These are phyloP conservation scores for Cyclotella cryptica DNA, from an alignment of 108 stramenopile genomes.

Conservation along the genomic window DNA sequence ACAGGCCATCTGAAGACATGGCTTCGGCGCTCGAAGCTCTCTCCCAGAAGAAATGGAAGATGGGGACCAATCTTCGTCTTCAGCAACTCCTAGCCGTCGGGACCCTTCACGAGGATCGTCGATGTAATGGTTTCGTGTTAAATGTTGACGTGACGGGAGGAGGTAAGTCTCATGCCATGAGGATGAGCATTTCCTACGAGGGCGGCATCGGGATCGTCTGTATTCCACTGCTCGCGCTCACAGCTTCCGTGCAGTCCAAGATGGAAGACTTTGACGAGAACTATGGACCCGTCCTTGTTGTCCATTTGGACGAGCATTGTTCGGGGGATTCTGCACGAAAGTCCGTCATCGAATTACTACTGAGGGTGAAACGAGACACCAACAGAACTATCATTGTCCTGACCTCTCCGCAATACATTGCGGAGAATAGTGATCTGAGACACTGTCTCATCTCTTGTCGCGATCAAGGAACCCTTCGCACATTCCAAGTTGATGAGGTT, in stretches of 20 bases:
- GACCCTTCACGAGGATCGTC: not conserved
- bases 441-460: too few species aligned
- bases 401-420: not conserved
- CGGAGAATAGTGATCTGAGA: not conserved
- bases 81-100: not conserved
- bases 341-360: not conserved
- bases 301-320: not conserved
- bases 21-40: not conserved
- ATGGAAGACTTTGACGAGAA: not conserved
- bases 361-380: not conserved
- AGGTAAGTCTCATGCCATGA: not conserved
- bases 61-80: not conserved
- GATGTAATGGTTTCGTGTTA: not conserved
- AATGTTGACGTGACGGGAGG: not conserved
- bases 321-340: not conserved
- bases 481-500: too few species aligned
- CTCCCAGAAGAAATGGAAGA: not conserved
- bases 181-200: not conserved
- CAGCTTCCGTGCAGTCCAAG: too few species aligned
- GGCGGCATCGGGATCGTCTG: not conserved
- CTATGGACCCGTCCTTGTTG: not conserved
- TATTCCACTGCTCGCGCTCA: not conserved
- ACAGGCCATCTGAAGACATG: not conserved
- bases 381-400: not conserved
- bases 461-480: too few species aligned